Base-by-base conservation (phyloP, 2,329 filamentous ascomycete genomes). In the Calonectria pseudoturangicola region DNA sequence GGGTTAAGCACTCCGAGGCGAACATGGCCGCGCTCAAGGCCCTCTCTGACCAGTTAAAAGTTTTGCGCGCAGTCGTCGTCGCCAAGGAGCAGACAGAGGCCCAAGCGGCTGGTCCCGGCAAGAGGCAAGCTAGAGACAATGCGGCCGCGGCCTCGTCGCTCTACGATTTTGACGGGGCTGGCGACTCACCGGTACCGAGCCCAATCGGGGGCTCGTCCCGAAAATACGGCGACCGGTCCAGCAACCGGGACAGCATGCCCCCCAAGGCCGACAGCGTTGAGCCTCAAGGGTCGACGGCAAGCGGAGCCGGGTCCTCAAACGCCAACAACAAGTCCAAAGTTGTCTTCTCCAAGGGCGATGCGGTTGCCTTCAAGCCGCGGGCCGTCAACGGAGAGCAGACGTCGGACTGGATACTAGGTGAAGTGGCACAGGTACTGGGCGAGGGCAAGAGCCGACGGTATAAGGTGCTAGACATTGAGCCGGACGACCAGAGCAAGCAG, bases 381-480 rank as follows among this genome's bases (percentile, higher is more conserved):
- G 80, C 84, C 9, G 84, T 83, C 72, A 86, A 84, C 63, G 76
- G 88, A 86, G 81, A 90, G 82, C 80, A 86, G 84, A 77, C 80
- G 25, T 81, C 83, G 4, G 92, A 93, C 76, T 94, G 92, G 88
- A 96, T 96, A 68, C 90, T 96, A 60, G 94, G 94, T 64, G 93
- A 93, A 72, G 94, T 96, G 65, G 93, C 93, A 73, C 90, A 91
- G 66, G 92, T 96, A 16, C 88, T 92, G 66, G 94, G 93, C 16
- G 93, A 96, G 73, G 93, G 93, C 67, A 95, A 95, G 82, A 93
- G 92, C 80, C 89, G 93, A 79, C 90, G 93, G 54, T 96, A 96
- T 85, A 93, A 93, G 82, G 94, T 96, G 28, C 91, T 95, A 78
- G 94, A 96, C 79, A 93, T 93, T 36, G 94, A 95, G 80, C 93